Evolutionary conservation across 768 basidiomycete genomes (phyloP).

Genomic region (Lentinula sp.): DNA sequence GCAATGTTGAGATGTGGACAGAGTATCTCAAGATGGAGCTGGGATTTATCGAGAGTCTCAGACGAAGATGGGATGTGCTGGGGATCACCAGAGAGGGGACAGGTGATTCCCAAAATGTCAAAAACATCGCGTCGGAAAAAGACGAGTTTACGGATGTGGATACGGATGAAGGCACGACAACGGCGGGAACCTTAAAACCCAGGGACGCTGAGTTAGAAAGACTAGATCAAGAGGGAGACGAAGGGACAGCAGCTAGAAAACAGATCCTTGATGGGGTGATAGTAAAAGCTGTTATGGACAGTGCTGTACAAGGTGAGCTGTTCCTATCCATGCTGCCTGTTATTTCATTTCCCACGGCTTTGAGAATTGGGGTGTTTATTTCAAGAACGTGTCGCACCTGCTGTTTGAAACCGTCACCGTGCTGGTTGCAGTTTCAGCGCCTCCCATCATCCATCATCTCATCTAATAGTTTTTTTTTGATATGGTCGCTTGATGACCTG

Average conservation of each 20-base stretch:
- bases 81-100: constrained; percentile 39
- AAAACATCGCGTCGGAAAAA: neutral
- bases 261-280: constrained; percentile 76
- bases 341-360: neutral
- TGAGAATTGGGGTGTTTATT: neutral
- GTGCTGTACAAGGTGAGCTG: constrained; percentile 62
- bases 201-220: constrained; percentile 43
- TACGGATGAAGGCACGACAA: constrained; percentile 13
- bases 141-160: constrained; percentile 6
- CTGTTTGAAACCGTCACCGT: neutral
- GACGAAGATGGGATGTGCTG: constrained; percentile 74
- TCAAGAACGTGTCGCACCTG: neutral
- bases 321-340: constrained; percentile 2
- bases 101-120: constrained; percentile 18
- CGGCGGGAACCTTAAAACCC: constrained; percentile 21
- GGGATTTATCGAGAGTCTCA: constrained; percentile 74
- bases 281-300: constrained; percentile 69
- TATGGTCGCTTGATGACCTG: neutral
- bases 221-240: constrained; percentile 37
- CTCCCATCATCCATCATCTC: neutral
- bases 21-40: constrained; percentile 92
- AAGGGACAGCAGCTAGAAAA: constrained; percentile 46
- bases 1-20: constrained; percentile 74
- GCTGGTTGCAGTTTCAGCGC: neutral
- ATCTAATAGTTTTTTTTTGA: neutral